Evolutionary conservation across 139 green algal species (phyloP).

Genomic region (Coccomyxa sp.): DNA sequence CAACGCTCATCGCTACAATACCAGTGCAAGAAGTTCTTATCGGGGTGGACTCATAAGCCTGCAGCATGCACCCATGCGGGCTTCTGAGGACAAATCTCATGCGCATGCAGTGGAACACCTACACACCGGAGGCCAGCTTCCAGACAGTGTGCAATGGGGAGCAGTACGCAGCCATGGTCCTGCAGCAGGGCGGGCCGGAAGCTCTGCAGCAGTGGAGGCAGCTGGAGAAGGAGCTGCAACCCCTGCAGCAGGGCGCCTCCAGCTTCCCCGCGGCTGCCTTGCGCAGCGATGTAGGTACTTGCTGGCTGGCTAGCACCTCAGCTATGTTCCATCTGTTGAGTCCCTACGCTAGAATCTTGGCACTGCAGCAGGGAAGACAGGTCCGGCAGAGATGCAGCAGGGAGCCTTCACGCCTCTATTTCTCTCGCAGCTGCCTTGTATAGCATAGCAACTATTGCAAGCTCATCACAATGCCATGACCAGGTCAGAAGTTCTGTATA

Average conservation of each 20-base stretch:
- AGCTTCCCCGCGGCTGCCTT: constrained; percentile 70
- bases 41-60: background rate
- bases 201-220: constrained; percentile 52
- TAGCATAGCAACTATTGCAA: no score
- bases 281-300: constrained; percentile 44
- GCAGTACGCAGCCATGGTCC: constrained; percentile 53
- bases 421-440: no score
- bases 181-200: constrained; percentile 29
- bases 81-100: background rate
- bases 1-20: background rate
- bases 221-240: constrained; percentile 55
- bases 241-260: constrained; percentile 54
- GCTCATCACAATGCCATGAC: no score
- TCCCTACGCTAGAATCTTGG: no score
- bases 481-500: no score
- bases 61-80: background rate
- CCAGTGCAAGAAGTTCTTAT: background rate
- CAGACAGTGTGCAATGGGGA: constrained; percentile 47
- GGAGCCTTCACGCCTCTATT: no score
- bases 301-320: no score
- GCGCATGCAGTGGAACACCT: constrained; percentile 72
- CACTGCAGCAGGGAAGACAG: no score
- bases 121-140: constrained; percentile 63
- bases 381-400: no score
- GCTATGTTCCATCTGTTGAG: no score